phyloP scores from a whole-genome alignment of 306 rosid genomes.

The Quercus agrifolia region DNA sequence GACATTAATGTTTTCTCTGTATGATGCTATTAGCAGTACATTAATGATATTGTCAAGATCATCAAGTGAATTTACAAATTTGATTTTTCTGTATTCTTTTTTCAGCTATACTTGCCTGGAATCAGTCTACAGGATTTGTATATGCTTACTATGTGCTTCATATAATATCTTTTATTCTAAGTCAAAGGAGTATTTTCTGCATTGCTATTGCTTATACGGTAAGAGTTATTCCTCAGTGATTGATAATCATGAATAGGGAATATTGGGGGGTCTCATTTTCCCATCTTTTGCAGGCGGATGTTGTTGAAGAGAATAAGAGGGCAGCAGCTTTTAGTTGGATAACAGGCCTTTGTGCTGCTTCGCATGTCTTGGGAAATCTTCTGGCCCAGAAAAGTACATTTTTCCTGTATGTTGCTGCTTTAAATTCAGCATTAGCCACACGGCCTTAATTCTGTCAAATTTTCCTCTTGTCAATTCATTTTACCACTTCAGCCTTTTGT shows the following conservation, averaged over 20 bases:
- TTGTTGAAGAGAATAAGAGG: conserved; percentile 45
- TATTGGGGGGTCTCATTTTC: conserved; percentile 7
- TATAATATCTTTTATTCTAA: conserved; percentile 55
- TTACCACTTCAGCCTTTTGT: neutral
- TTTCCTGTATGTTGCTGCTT: conserved; percentile 32
- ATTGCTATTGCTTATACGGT: conserved; percentile 59
- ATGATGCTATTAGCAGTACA: too few relatives aligned
- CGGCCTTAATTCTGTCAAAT: neutral
- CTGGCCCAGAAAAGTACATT: conserved; percentile 52
- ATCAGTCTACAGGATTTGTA: conserved; percentile 49
- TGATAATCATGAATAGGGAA: conserved; percentile 7
- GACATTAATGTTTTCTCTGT: too few relatives aligned
- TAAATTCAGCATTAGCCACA: neutral
- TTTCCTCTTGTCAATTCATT: neutral
- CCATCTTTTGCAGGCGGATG: conserved; percentile 48
- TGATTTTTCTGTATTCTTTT: conserved; percentile 1
- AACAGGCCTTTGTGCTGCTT: conserved; percentile 58
- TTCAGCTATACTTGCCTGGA: conserved; percentile 57
- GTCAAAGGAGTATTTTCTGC: conserved; percentile 70
- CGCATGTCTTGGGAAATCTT: conserved; percentile 56
- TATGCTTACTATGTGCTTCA: conserved; percentile 60
- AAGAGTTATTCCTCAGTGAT: conserved; percentile 15
- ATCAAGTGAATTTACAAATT: neutral
- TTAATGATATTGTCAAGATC: too few relatives aligned
- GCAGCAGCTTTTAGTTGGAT: conserved; percentile 65